phyloP scores from a whole-genome alignment of 1,284 basidiomycete genomes.

The Amylostereum chailletii region DNA sequence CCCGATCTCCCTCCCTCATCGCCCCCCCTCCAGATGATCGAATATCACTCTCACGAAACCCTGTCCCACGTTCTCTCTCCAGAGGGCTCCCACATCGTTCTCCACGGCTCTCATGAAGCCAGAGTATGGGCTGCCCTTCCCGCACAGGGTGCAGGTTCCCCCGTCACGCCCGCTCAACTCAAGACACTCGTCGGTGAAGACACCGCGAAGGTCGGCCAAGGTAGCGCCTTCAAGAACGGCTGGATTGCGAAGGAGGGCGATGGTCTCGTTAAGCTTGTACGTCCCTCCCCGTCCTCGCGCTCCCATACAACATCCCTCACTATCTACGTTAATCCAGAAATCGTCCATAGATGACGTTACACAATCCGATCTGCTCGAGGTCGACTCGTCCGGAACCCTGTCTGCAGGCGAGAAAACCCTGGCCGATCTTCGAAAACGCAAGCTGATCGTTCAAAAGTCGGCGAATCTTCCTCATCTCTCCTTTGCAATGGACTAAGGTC shows the following conservation, averaged over 20 bases:
- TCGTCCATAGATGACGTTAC: constrained; percentile 67
- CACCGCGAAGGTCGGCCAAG: constrained; percentile 85
- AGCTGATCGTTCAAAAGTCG: constrained; percentile 71
- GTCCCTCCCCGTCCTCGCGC: constrained; percentile 20
- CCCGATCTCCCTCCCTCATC: constrained; percentile 12
- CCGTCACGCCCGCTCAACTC: constrained; percentile 59
- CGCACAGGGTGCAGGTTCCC: constrained; percentile 55
- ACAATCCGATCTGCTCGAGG: constrained; percentile 66
- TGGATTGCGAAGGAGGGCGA: constrained; percentile 93
- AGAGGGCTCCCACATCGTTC: constrained; percentile 76
- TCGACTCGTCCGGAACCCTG: constrained; percentile 66
- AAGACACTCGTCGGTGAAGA: constrained; percentile 77
- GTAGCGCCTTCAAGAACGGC: constrained; percentile 93
- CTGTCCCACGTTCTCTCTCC: constrained; percentile 66
- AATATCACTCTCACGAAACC: constrained; percentile 73
- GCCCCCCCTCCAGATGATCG: constrained; percentile 62
- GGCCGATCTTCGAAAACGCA: constrained; percentile 87
- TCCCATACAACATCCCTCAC: constrained; percentile 1
- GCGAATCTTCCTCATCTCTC: constrained; percentile 7
- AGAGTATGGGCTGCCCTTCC: constrained; percentile 86
- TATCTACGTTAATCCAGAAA: constrained; percentile 29
- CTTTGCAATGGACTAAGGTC: constrained; percentile 6
- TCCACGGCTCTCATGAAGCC: constrained; percentile 88
- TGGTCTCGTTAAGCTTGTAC: constrained; percentile 79
- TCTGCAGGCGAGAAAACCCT: constrained; percentile 71